phyloP scores from a whole-genome alignment of 169 alveolate genomes.

The Eimeria acervulina region DNA sequence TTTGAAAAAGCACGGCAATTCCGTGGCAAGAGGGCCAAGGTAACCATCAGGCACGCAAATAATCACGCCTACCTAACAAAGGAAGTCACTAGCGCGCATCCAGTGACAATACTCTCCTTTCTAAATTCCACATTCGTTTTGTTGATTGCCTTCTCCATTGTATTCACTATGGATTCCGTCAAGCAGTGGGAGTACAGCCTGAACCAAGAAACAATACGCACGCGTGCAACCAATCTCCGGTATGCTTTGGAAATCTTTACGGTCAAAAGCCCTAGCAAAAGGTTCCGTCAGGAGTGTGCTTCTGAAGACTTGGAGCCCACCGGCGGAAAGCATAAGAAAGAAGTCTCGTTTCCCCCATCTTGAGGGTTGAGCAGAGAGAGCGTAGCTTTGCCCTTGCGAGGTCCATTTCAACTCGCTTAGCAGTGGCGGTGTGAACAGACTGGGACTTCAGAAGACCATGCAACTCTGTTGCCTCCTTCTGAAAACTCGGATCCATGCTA shows the following conservation, averaged over 20 bases:
- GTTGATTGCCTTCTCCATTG: conserved; percentile 30
- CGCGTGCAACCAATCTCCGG: neutral
- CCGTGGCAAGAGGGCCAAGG: neutral
- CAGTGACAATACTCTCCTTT: conserved; percentile 43
- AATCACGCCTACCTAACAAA: neutral
- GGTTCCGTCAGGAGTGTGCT: neutral
- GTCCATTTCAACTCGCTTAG: conserved; percentile 26
- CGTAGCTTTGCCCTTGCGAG: conserved; percentile 51
- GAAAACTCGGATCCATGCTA: neutral
- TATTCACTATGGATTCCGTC: conserved; percentile 40
- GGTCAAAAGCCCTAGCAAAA: no score
- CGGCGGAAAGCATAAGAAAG: conserved; percentile 63
- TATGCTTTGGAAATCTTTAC: neutral
- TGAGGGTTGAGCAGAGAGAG: conserved; percentile 32
- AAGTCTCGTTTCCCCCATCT: conserved; percentile 38
- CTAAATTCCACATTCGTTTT: conserved; percentile 9
- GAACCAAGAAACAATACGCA: neutral
- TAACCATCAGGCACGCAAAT: neutral
- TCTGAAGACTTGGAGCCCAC: neutral
- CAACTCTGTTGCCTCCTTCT: neutral
- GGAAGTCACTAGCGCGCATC: conserved; percentile 64
- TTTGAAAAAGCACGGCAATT: neutral
- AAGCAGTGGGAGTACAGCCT: conserved; percentile 46
- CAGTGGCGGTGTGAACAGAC: neutral
- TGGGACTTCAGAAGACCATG: neutral